Conservation (phyloP, 1,284 basidiomycete genomes). For the Ustilago esculenta region DNA sequence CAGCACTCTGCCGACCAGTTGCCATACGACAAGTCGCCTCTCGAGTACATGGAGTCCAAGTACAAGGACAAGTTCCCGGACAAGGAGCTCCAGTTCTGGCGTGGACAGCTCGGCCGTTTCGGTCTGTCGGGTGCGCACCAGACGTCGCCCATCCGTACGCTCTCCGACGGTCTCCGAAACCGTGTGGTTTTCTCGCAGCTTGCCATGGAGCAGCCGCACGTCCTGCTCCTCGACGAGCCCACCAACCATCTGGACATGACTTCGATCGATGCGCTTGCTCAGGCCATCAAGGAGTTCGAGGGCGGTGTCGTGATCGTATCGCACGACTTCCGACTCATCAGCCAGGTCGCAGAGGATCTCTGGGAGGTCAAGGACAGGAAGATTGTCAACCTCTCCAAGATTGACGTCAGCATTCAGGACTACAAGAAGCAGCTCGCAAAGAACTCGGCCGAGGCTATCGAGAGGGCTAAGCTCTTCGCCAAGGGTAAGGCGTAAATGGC, state of each 20-base stretch:
- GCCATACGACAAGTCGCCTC: conserved; percentile 89
- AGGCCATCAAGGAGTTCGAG: conserved; percentile 94
- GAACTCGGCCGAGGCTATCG: conserved; percentile 60
- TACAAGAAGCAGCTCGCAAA: conserved; percentile 66
- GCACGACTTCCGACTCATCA: conserved; percentile 64
- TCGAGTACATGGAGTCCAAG: conserved; percentile 87
- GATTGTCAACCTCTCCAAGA: conserved; percentile 89
- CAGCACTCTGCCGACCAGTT: conserved; percentile 99
- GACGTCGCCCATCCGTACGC: conserved; percentile 87
- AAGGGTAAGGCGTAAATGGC: conserved; percentile 53
- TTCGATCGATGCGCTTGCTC: conserved; percentile 93
- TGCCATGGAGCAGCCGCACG: conserved; percentile 69
- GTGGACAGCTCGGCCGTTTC: conserved; percentile 92
- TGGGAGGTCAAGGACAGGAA: conserved; percentile 98
- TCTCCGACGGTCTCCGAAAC: conserved; percentile 93
- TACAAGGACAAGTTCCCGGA: conserved; percentile 81
- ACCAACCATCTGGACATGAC: conserved; percentile 92
- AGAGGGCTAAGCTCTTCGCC: conserved; percentile 63
- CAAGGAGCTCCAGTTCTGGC: conserved; percentile 92
- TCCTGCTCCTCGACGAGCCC: conserved; percentile 71
- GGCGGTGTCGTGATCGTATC: conserved; percentile 80
- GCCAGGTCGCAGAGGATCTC: conserved; percentile 77
- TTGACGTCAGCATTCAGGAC: conserved; percentile 71
- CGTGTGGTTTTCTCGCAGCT: conserved; percentile 91
- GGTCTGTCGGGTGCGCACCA: conserved; percentile 94